These are phyloP conservation scores for Malus hybrid DNA, from an alignment of 331 rosid genomes.

Conservation along the genomic window DNA sequence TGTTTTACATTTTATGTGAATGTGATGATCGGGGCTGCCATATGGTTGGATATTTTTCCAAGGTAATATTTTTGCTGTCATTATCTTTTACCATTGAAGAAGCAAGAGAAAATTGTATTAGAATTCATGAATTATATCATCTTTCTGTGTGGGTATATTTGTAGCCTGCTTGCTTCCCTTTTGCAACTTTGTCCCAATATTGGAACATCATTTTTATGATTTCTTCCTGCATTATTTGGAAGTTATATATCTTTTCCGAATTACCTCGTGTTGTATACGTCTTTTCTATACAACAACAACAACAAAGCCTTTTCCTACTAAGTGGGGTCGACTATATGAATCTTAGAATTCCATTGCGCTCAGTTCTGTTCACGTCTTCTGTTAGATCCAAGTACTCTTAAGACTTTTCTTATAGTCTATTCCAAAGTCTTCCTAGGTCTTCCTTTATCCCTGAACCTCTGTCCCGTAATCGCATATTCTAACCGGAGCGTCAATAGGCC, in stretches of 20 bases:
- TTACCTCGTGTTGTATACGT: too few species aligned
- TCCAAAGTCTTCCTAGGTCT: too few species aligned
- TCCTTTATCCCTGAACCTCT: too few species aligned
- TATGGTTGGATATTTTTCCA: conserved; percentile 99
- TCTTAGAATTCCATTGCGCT: too few species aligned
- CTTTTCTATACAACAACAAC: too few species aligned
- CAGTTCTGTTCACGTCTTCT: too few species aligned
- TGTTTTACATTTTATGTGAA: conserved; percentile 86
- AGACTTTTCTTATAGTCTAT: too few species aligned
- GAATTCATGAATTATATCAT: not conserved
- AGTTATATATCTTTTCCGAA: not conserved
- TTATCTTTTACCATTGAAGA: not conserved
- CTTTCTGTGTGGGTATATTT: not conserved
- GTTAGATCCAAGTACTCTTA: too few species aligned
- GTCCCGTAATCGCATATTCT: too few species aligned
- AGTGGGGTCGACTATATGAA: too few species aligned
- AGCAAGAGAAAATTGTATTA: not conserved
- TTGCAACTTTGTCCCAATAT: not conserved
- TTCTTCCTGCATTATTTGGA: not conserved
- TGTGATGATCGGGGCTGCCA: conserved; percentile 99
- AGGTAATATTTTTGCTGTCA: conserved; percentile 36
- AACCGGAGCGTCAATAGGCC: too few species aligned
- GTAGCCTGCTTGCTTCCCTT: not conserved
- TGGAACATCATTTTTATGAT: not conserved
- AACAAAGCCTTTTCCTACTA: too few species aligned